phyloP scores from a whole-genome alignment of 2,329 filamentous ascomycete genomes.

The Myrmaecium sp. region DNA sequence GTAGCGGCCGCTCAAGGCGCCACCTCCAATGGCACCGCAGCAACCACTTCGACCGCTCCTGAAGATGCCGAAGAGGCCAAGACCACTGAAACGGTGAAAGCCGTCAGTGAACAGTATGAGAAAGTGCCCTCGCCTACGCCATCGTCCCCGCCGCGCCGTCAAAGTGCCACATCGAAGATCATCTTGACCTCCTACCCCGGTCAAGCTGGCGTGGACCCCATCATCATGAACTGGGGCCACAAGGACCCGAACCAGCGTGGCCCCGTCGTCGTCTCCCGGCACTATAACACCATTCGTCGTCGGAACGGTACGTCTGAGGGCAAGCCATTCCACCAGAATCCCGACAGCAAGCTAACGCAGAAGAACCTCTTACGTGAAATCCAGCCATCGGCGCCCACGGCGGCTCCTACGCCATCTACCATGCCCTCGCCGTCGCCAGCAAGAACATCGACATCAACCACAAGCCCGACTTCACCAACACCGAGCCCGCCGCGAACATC shows the following conservation, averaged over 20 bases:
- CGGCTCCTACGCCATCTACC: slow-evolving; percentile 91
- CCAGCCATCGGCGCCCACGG: slow-evolving; percentile 54
- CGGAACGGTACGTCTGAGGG: slow-evolving; percentile 54
- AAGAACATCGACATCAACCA: slow-evolving; percentile 76
- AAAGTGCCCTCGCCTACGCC: slow-evolving; percentile 11
- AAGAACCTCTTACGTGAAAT: slow-evolving; percentile 7
- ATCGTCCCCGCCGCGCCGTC: slow-evolving; percentile 16
- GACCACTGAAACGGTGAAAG: slow-evolving; percentile 14
- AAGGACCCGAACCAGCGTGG: slow-evolving; percentile 58
- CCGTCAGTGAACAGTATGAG: slow-evolving; percentile 24
- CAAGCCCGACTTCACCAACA: slow-evolving; percentile 64
- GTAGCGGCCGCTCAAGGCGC: slow-evolving; percentile 18
- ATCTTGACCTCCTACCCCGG: slow-evolving; percentile 77
- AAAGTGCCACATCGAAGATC: slow-evolving; percentile 39
- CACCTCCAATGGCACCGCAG: slow-evolving; percentile 8
- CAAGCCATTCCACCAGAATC: neutral
- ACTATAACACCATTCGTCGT: slow-evolving; percentile 56
- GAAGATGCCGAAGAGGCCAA: slow-evolving; percentile 17
- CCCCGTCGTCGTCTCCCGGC: slow-evolving; percentile 73
- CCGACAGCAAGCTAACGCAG: neutral
- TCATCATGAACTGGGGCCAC: slow-evolving; percentile 76
- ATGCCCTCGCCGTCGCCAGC: slow-evolving; percentile 80
- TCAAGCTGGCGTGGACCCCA: slow-evolving; percentile 84
- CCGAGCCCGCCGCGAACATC: slow-evolving; percentile 77
- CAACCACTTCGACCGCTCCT: slow-evolving; percentile 11